A percentile compares a stretch with the other conserved stretches of the same genome.
phyloP scores from a whole-genome alignment of 768 basidiomycete species.

The Hygrophorus russula region DNA sequence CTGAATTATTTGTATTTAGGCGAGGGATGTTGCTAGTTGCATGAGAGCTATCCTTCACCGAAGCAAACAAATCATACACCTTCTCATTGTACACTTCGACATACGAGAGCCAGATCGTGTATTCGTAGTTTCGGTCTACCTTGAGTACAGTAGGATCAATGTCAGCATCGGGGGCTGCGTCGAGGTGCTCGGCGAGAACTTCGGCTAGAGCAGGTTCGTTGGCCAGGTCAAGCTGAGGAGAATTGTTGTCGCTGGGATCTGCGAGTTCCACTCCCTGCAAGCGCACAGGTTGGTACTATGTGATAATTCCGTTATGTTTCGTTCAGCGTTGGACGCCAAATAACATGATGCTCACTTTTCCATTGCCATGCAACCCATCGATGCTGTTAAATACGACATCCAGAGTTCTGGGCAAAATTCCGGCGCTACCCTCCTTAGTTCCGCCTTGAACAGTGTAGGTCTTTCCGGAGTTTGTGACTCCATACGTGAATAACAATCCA shows the following conservation, averaged over 20 bases:
- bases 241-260: constrained; percentile 38
- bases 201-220: constrained; percentile 53
- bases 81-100: constrained; percentile 98
- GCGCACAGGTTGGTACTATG: constrained; percentile 72
- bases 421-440: constrained; percentile 51
- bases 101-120: constrained; percentile 89
- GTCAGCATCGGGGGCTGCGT: constrained; percentile 33
- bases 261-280: constrained; percentile 67
- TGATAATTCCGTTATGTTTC: neutral
- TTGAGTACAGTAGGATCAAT: constrained; percentile 55
- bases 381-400: constrained; percentile 94
- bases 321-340: neutral
- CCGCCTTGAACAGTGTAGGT: constrained; percentile 97
- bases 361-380: constrained; percentile 67
- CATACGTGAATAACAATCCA: constrained; percentile 87
- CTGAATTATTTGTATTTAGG: neutral
- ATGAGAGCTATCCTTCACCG: constrained; percentile 37
- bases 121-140: constrained; percentile 85
- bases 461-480: constrained; percentile 94
- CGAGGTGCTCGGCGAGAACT: constrained; percentile 52
- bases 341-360: constrained; percentile 33
- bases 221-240: constrained; percentile 23
- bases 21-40: constrained; percentile 19
- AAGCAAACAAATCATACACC: constrained; percentile 84
- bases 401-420: constrained; percentile 79